These are phyloP conservation scores for Aspergillus sclerotiicarbonarius DNA, from an alignment of 495 filamentous ascomycete species.

Conservation along the genomic window DNA sequence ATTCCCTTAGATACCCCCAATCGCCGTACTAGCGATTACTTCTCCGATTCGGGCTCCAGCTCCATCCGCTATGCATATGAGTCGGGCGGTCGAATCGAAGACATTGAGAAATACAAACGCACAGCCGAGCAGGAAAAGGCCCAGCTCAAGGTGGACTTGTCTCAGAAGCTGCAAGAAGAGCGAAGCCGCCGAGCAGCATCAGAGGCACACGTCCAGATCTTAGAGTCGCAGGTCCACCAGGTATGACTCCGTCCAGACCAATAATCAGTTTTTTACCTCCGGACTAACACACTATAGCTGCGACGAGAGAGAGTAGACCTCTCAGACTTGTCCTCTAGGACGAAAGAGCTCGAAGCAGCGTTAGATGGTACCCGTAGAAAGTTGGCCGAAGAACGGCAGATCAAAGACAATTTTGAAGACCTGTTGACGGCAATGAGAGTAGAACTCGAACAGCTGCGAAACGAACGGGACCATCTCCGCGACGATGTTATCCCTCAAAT, in stretches of 20 bases:
- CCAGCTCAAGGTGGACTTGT: constrained; percentile 77
- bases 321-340: constrained; percentile 43
- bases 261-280: not conserved
- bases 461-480: constrained; percentile 87
- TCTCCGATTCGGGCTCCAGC: constrained; percentile 90
- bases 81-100: constrained; percentile 66
- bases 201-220: constrained; percentile 74
- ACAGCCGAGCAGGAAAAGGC: constrained; percentile 90
- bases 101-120: constrained; percentile 78
- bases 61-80: constrained; percentile 71
- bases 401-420: constrained; percentile 93
- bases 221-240: constrained; percentile 72
- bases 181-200: constrained; percentile 67
- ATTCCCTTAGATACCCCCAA: constrained; percentile 48
- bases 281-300: constrained; percentile 29
- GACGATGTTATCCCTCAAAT: constrained; percentile 81
- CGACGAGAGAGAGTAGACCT: constrained; percentile 44
- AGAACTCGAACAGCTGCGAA: constrained; percentile 76
- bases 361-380: constrained; percentile 80
- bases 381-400: constrained; percentile 78
- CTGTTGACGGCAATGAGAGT: constrained; percentile 77
- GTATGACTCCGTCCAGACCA: constrained; percentile 25
- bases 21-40: constrained; percentile 93
- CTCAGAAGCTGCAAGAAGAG: constrained; percentile 81
- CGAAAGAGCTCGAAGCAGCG: constrained; percentile 70